Evolutionary conservation across 2,329 filamentous ascomycete genomes (phyloP).

Genomic region (Cordyceps fumosorosea): DNA sequence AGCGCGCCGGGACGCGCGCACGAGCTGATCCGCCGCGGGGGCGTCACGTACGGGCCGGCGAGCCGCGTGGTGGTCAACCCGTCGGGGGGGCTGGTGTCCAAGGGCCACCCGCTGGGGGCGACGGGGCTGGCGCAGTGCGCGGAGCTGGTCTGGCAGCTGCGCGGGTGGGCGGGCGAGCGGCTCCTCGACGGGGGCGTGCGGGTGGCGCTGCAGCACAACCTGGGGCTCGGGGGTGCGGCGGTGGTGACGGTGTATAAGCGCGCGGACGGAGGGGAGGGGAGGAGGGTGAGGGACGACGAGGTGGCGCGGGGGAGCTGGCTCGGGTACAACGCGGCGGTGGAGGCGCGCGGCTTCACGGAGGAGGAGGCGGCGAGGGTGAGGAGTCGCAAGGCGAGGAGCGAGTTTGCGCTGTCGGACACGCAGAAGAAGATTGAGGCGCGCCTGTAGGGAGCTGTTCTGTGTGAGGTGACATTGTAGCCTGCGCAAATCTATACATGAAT

Average conservation of each 20-base stretch:
- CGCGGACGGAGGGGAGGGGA: constrained; percentile 15
- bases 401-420: constrained; percentile 9
- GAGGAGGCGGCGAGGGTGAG: constrained; percentile 5
- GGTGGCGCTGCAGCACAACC: constrained; percentile 23
- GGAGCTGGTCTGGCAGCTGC: constrained; percentile 24
- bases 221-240: constrained; percentile 23
- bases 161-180: constrained; percentile 24
- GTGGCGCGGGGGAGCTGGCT: not conserved
- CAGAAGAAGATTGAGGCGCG: constrained; percentile 12
- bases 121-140: constrained; percentile 25
- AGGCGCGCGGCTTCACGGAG: constrained; percentile 8
- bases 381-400: not conserved
- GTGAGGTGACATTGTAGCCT: too few species aligned
- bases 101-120: constrained; percentile 25
- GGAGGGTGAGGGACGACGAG: not conserved
- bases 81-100: constrained; percentile 24
- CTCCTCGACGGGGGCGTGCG: constrained; percentile 15
- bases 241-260: constrained; percentile 23
- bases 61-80: constrained; percentile 23
- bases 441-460: not conserved
- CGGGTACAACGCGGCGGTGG: constrained; percentile 9
- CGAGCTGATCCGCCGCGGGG: constrained; percentile 19
- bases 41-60: constrained; percentile 21
- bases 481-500: too few species aligned
- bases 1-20: constrained; percentile 19